Evolutionary conservation across 768 basidiomycete species (phyloP).

Genomic region (Cystobasidium ongulense): DNA sequence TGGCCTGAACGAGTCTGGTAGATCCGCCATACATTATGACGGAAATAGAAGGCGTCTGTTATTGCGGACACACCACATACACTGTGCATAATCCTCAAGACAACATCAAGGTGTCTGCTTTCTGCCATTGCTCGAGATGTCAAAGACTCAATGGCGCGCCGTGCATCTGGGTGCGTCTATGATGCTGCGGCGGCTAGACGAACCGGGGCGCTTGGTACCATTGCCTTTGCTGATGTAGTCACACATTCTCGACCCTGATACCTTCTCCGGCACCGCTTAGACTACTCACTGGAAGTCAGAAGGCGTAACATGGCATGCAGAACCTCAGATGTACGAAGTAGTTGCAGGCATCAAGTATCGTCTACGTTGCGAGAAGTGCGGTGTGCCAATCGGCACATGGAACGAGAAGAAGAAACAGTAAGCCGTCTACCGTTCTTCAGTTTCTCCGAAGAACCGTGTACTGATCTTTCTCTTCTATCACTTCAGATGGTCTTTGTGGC

Average conservation of each 20-base stretch:
- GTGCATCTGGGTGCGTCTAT: slow-evolving; percentile 48
- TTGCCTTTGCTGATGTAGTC: background rate
- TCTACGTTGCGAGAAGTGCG: slow-evolving; percentile 59
- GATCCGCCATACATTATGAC: background rate
- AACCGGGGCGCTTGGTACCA: background rate
- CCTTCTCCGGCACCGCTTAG: slow-evolving; percentile 52
- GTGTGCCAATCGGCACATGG: slow-evolving; percentile 52
- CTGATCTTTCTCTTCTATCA: background rate
- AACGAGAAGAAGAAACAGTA: slow-evolving; percentile 52
- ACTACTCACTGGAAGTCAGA: slow-evolving; percentile 56
- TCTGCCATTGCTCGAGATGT: slow-evolving; percentile 60
- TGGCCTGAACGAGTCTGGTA: too few relatives aligned
- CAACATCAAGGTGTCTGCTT: background rate
- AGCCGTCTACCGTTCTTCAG: slow-evolving; percentile 43
- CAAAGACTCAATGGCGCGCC: slow-evolving; percentile 57
- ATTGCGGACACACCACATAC: background rate
- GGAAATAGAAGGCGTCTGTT: slow-evolving; percentile 9
- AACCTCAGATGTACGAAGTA: slow-evolving; percentile 49
- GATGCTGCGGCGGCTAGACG: background rate
- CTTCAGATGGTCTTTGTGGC: slow-evolving; percentile 49
- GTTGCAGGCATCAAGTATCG: slow-evolving; percentile 54
- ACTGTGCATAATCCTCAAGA: background rate
- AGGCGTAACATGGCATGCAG: slow-evolving; percentile 46
- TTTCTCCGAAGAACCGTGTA: background rate
- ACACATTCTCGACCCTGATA: slow-evolving; percentile 46